Percentiles rank a stretch among this genome's conserved stretches.
Evolutionary conservation across 306 rosid species (phyloP).

Genomic region (Mimosa pudica): DNA sequence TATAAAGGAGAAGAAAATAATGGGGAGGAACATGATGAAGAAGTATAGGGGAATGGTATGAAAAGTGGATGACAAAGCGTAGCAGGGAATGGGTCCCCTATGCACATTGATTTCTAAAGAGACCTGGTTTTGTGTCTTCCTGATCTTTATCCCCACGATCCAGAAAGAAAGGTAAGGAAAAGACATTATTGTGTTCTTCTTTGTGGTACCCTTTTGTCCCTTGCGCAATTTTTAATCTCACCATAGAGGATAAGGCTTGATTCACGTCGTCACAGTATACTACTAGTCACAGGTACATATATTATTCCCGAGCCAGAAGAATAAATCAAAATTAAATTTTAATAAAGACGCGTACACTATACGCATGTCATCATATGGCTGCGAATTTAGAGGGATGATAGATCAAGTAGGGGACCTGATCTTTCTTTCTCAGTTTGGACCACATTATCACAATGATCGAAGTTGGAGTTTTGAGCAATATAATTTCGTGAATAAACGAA

Average conservation of each 20-base stretch:
- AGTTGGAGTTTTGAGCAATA: constrained; percentile 5
- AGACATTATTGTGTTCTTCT: constrained; percentile 34
- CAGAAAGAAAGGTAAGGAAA: constrained; percentile 29
- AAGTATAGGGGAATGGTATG: constrained; percentile 3
- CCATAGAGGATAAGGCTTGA: constrained; percentile 20
- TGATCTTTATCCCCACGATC: constrained; percentile 26
- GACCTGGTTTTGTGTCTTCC: constrained; percentile 38
- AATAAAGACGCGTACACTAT: neutral
- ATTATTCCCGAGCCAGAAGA: neutral
- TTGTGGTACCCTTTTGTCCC: constrained; percentile 39
- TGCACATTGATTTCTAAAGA: constrained; percentile 16
- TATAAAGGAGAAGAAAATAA: constrained; percentile 6
- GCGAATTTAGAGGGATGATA: neutral
- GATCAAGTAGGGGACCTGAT: constrained; percentile 12
- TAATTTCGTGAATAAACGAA: neutral
- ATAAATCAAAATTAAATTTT: neutral
- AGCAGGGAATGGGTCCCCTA: constrained; percentile 28
- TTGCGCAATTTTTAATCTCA: constrained; percentile 21
- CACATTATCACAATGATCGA: constrained; percentile 11
- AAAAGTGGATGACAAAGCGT: constrained; percentile 28
- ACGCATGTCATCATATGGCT: neutral
- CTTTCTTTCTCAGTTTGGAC: neutral
- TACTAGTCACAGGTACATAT: neutral
- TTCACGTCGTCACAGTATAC: constrained; percentile 13
- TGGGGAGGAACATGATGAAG: constrained; percentile 28